A percentile compares a stretch with the other conserved stretches of the same genome.
Conservation (phyloP, 2,329 filamentous ascomycete genomes). For the Immersiporthe knoxdaviesiana region DNA sequence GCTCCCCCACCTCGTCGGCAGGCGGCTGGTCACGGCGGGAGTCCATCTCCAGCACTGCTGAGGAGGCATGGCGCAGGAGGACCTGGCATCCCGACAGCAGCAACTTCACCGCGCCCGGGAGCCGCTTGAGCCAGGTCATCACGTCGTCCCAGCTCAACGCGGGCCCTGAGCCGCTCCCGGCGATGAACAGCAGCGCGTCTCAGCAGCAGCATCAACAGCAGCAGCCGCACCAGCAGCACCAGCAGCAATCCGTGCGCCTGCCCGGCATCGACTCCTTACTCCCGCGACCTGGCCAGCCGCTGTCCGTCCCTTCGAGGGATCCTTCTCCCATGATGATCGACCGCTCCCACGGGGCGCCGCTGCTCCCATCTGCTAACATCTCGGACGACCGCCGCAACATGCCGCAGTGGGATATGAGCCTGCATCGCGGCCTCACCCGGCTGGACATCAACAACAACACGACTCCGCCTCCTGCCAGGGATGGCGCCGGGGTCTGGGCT, state of each 20-base stretch:
- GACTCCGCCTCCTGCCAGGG: conserved; percentile 48
- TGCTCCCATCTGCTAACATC: conserved; percentile 39
- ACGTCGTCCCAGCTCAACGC: conserved; percentile 65
- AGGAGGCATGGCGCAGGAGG: conserved; percentile 79
- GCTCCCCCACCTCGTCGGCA: conserved; percentile 68
- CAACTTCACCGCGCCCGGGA: conserved; percentile 67
- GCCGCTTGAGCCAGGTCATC: conserved; percentile 75
- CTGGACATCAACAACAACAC: conserved; percentile 62
- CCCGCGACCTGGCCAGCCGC: conserved; percentile 66
- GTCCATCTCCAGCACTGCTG: conserved; percentile 62
- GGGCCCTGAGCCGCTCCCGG: conserved; percentile 55
- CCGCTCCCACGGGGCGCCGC: conserved; percentile 43
- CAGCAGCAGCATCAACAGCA: conserved; percentile 44
- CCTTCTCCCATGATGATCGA: conserved; percentile 82
- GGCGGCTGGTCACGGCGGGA: conserved; percentile 65
- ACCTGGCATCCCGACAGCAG: conserved; percentile 89
- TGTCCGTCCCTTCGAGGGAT: conserved; percentile 65
- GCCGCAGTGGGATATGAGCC: conserved; percentile 66
- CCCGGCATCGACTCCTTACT: conserved; percentile 94
- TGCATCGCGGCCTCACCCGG: conserved; percentile 68
- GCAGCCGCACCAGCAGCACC: conserved; percentile 57
- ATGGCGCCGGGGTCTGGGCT: conserved; percentile 60
- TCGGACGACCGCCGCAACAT: conserved; percentile 54
- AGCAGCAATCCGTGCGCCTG: conserved; percentile 66
- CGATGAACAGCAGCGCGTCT: conserved; percentile 44